A percentile compares a stretch with the other conserved stretches of the same genome.
Conservation (phyloP, 108 stramenopile species). For the Conticribra weissflogii region DNA sequence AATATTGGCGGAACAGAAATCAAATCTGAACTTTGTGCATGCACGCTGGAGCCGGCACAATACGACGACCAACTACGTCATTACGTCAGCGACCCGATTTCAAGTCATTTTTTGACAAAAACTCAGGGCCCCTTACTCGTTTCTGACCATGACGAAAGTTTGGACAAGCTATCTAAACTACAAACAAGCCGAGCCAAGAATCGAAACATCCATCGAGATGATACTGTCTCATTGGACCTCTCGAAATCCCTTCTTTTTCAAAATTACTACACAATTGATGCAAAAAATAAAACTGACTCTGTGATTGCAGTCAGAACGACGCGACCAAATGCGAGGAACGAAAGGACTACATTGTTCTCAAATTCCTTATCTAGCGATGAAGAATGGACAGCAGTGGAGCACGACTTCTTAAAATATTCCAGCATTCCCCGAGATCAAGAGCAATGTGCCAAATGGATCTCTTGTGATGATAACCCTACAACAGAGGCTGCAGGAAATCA, state of each 20-base stretch:
- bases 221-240: conserved; percentile 31
- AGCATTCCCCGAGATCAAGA: conserved; percentile 69
- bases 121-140: too few relatives aligned
- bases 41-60: too few relatives aligned
- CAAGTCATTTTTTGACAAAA: too few relatives aligned
- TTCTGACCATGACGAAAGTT: too few relatives aligned
- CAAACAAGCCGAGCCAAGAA: too few relatives aligned
- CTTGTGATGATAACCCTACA: conserved; percentile 2
- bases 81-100: too few relatives aligned
- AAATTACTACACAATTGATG: conserved; percentile 54
- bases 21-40: too few relatives aligned
- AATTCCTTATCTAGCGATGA: conserved; percentile 56
- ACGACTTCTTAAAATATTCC: conserved; percentile 41
- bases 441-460: conserved; percentile 67
- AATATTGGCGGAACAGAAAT: background rate
- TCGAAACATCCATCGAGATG: conserved; percentile 22
- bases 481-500: background rate
- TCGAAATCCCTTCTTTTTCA: conserved; percentile 47
- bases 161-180: too few relatives aligned
- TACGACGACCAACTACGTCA: too few relatives aligned
- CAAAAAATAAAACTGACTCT: background rate
- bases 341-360: background rate
- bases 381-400: conserved; percentile 80
- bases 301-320: background rate
- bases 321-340: background rate